Evolutionary conservation across 2,329 filamentous ascomycete species (phyloP), one percentile per base, ranked within the genome.

Genomic region (Phoma sp.): DNA sequence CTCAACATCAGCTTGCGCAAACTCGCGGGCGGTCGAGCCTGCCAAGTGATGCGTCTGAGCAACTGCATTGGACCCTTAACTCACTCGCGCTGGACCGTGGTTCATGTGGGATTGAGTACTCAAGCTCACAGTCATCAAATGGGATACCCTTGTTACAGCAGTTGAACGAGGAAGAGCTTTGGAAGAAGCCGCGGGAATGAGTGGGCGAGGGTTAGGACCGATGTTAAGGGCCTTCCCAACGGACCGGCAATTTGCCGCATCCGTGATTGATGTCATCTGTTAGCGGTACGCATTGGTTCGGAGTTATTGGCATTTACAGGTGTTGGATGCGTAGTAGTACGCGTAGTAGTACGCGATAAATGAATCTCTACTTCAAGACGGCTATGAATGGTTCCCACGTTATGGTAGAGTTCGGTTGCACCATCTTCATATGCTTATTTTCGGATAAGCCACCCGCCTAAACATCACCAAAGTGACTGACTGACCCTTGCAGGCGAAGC

Each of bases 31-130:
- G 69, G 12, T 51, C 58, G 10, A 71, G 60, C 34, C 37, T 74
- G 20, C 69, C 70, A 9, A 66, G 47, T 21, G 72, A 74, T 47
- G 56, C 68, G 1, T 69, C 71, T 9, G 70, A 74, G 57, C 70
- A 73, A 38, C 60, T 74, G 7, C 72, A 73, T 42, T 74, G 72
- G 72, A 57, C 64, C 29, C 60, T 74, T 15, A 70, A 69, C 15
- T 64, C 69, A 6, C 64, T 74, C 18, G 56, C 64, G 28, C 51
- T 74, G 18, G 68, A 69, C 30, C 68, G 71, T 3, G 69, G 71
- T 14, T 67, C 69, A 17, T 74, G 71, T 49, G 66, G 71, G 2
- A 61, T 71, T 3, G 69, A 74, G 42, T 73, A 71, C 28, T 61
- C 68, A 2, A 48, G 56, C 1, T 49, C 61, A 7, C 57, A 59